Evolutionary conservation across 192 early-diverging fungal species (phyloP), one percentile per base, ranked within the genome.

Genomic region (Obelidium mucronatum): DNA sequence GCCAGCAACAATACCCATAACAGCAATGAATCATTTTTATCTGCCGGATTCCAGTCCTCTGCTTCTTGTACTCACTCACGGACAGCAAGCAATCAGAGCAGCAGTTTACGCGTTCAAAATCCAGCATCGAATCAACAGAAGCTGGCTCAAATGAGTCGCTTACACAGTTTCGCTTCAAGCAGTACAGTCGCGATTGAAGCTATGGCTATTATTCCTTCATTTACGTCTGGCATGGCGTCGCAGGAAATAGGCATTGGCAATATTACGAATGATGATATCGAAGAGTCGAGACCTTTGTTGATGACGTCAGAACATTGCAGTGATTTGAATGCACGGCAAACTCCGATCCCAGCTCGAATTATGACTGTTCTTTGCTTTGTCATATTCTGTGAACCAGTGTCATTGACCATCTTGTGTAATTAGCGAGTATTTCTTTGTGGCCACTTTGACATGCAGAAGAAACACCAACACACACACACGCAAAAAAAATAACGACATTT

Each of bases 401-500:
- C 53, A 13, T 36, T 63, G 60, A 70, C 71, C 24, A 67, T 73
- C n/a, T 26, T 76, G 33, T 71, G 76, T 76, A 39, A 19, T 36
- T 64, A 17, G 6, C 51, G 30, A 54, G 34, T 58, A 53, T 15
- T 35, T 67, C 11, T 6, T 42, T 1, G 33, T 4, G 17, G 17
- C 19, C 22, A 19, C 63, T 65, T 81, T 13, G 73, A 73, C 72
- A 42, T 79, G 35, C 75, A 76, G 42, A 78, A 83, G 40, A 93
- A 94, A n/a, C n/a, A n/a, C n/a, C n/a, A n/a, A n/a, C n/a, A n/a
- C n/a, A 76, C 92, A 93, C 24, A 79, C 93, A 64, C 90, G 90
- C 60, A 89, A 88, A 34, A 48, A 72, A 93, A n/a, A n/a, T n/a
- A n/a, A n/a, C n/a, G n/a, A n/a, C n/a, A n/a, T n/a, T n/a, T n/a